Evolutionary conservation across 2,329 filamentous ascomycete species (phyloP).

Genomic region (Sphaerulina vaccinii): DNA sequence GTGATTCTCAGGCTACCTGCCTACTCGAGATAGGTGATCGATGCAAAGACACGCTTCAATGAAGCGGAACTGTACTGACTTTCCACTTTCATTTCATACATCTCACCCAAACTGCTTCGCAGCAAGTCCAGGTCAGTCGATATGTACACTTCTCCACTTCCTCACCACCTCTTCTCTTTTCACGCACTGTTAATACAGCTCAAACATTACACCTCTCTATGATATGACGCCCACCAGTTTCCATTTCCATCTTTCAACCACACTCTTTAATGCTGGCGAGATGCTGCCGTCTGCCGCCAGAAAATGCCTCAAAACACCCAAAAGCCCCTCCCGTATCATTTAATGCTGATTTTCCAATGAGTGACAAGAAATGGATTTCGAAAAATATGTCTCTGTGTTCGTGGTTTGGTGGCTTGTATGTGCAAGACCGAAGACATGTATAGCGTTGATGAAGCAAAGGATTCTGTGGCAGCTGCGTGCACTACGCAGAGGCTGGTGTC

Average conservation of each 20-base stretch:
- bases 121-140: background rate
- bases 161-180: background rate
- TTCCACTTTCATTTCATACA: background rate
- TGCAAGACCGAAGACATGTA: background rate
- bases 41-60: background rate
- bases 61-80: background rate
- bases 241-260: background rate
- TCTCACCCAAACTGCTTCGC: background rate
- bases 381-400: background rate
- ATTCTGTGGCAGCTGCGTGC: slow-evolving; percentile 8
- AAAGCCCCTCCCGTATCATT: background rate
- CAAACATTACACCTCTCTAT: slow-evolving; percentile 3
- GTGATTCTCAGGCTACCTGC: no score
- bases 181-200: background rate
- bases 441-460: background rate
- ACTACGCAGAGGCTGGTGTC: slow-evolving; percentile 7
- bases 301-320: background rate
- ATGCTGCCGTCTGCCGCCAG: background rate
- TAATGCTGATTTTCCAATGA: slow-evolving; percentile 1
- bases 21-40: no score
- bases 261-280: background rate
- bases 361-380: background rate
- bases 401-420: background rate
- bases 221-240: background rate
- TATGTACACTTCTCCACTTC: background rate